phyloP scores from a whole-genome alignment of 2,329 filamentous ascomycete genomes.

The Penicillium thymicola region DNA sequence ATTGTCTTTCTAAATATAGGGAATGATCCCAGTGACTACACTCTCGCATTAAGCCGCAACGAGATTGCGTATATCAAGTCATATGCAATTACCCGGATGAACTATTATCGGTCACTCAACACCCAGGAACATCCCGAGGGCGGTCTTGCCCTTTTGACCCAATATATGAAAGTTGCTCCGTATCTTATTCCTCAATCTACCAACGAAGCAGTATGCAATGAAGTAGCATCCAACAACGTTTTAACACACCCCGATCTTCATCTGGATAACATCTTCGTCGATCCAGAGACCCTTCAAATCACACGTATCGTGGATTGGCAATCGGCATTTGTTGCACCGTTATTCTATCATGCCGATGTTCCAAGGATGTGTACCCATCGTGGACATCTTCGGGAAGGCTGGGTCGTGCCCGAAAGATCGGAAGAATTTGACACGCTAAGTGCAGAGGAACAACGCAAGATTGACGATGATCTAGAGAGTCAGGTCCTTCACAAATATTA shows the following conservation, averaged over 20 bases:
- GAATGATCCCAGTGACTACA: constrained; percentile 20
- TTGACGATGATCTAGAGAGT: constrained; percentile 32
- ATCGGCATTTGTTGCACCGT: constrained; percentile 19
- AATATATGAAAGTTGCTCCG: constrained; percentile 26
- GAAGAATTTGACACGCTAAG: constrained; percentile 27
- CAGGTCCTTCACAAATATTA: constrained; percentile 37
- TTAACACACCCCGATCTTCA: constrained; percentile 31
- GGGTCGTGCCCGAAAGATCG: constrained; percentile 29
- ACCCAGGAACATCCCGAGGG: constrained; percentile 22
- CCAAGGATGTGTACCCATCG: constrained; percentile 31
- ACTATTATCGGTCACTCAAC: constrained; percentile 23
- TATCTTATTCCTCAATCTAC: constrained; percentile 17
- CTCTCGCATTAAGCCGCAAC: constrained; percentile 23
- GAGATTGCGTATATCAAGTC: constrained; percentile 25
- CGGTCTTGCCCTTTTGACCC: constrained; percentile 20
- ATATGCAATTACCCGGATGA: constrained; percentile 25
- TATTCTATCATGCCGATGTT: constrained; percentile 30
- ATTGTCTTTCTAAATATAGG: constrained; percentile 9
- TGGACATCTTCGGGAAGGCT: constrained; percentile 29
- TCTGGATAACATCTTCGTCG: constrained; percentile 30
- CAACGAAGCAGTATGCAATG: not conserved
- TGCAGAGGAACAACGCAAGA: constrained; percentile 23
- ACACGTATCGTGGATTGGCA: constrained; percentile 30
- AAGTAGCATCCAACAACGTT: constrained; percentile 10
- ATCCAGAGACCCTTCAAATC: constrained; percentile 23